Evolutionary conservation across 495 filamentous ascomycete species (phyloP).

Genomic region (Cairneyella variabilis): DNA sequence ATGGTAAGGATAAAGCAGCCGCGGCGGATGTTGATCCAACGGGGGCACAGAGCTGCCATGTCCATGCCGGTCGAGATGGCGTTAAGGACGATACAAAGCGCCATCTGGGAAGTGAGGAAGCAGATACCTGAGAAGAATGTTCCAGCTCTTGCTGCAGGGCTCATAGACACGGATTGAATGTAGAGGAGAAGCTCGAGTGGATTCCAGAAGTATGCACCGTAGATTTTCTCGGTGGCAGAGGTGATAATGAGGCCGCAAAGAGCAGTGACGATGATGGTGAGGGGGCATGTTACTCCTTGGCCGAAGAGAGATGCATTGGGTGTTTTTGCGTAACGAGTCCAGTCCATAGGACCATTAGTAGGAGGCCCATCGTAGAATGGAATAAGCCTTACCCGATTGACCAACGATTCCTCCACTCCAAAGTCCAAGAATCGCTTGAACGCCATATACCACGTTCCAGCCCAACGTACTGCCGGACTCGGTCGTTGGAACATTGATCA

Average conservation of each 20-base stretch:
- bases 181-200: conserved; percentile 30
- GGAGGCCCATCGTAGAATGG: too few relatives aligned
- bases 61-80: conserved; percentile 41
- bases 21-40: conserved; percentile 47
- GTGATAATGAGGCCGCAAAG: conserved; percentile 33
- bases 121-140: conserved; percentile 34
- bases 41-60: conserved; percentile 40
- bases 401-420: conserved; percentile 23
- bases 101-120: conserved; percentile 30
- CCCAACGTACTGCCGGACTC: conserved; percentile 15
- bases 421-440: conserved; percentile 18
- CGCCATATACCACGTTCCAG: conserved; percentile 21
- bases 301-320: conserved; percentile 20
- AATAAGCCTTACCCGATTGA: conserved; percentile 12
- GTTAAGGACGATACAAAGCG: conserved; percentile 35
- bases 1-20: conserved; percentile 40
- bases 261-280: conserved; percentile 23
- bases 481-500: conserved; percentile 12
- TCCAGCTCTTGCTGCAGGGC: conserved; percentile 31
- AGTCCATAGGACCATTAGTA: conserved; percentile 4
- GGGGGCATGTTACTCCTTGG: conserved; percentile 18
- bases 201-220: conserved; percentile 38
- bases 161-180: conserved; percentile 18
- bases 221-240: conserved; percentile 35
- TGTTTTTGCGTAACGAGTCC: conserved; percentile 23